These are phyloP conservation scores for Microcyclospora tardicrescens DNA, from an alignment of 2,329 filamentous ascomycete genomes.

Conservation along the genomic window DNA sequence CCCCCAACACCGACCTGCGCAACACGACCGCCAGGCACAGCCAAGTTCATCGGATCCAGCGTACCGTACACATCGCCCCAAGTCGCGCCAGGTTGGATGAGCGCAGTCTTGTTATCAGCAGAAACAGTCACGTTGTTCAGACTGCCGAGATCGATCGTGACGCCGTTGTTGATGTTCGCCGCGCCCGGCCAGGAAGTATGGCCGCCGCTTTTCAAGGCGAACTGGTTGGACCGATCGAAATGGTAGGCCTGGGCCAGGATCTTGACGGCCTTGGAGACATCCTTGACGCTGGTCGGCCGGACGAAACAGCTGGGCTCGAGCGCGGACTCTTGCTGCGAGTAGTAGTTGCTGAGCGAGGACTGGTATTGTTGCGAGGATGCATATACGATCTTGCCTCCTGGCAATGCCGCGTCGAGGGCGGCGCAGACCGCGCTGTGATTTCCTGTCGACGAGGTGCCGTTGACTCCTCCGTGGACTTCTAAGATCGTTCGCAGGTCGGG, in stretches of 20 bases:
- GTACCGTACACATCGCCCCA: constrained; percentile 6
- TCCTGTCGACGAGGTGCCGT: too few species aligned
- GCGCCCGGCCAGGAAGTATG: constrained; percentile 3
- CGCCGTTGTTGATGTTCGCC: constrained; percentile 5
- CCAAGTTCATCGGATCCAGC: constrained; percentile 2
- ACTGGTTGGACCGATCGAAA: neutral
- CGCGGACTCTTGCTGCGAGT: constrained; percentile 9
- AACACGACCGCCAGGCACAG: constrained; percentile 3
- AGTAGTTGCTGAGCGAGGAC: constrained; percentile 10
- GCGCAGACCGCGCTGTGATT: too few species aligned
- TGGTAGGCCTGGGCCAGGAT: constrained; percentile 1
- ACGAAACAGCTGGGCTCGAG: constrained; percentile 11
- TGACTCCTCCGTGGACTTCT: too few species aligned
- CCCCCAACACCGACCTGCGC: constrained; percentile 12
- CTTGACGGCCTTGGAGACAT: constrained; percentile 8
- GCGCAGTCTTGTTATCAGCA: constrained; percentile 22
- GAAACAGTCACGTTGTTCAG: constrained; percentile 25
- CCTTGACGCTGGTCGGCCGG: constrained; percentile 5
- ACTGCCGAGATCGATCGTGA: constrained; percentile 30
- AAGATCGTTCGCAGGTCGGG: too few species aligned
- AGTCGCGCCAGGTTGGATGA: constrained; percentile 27
- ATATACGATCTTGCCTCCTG: too few species aligned
- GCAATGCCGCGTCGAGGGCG: too few species aligned
- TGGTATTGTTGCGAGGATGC: neutral
- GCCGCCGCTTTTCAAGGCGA: neutral